phyloP scores from a whole-genome alignment of 2,329 filamentous ascomycete species.

The Paecilomyces niveus region DNA sequence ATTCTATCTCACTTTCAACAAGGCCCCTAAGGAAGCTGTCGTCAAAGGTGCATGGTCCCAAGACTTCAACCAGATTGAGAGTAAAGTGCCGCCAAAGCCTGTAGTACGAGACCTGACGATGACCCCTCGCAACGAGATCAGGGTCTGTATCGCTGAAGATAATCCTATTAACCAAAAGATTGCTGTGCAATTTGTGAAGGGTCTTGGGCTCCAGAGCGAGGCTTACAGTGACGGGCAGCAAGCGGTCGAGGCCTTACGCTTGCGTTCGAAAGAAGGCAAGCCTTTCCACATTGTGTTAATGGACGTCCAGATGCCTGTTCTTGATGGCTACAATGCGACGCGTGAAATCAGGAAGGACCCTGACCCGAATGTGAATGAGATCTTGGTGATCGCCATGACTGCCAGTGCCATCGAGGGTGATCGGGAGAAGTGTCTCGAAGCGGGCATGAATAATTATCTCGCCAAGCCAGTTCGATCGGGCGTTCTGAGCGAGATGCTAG shows the following conservation, averaged over 20 bases:
- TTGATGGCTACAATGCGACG: slow-evolving; percentile 89
- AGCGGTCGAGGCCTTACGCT: slow-evolving; percentile 76
- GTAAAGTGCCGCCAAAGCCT: slow-evolving; percentile 34
- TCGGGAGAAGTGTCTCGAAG: slow-evolving; percentile 87
- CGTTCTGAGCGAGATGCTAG: slow-evolving; percentile 76
- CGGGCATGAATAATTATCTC: slow-evolving; percentile 96
- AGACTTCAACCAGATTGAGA: slow-evolving; percentile 31
- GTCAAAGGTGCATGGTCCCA: slow-evolving; percentile 53
- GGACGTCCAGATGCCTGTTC: slow-evolving; percentile 93
- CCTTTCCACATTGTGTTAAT: slow-evolving; percentile 90
- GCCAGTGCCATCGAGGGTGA: slow-evolving; percentile 92
- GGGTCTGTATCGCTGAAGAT: slow-evolving; percentile 90
- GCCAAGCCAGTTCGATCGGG: slow-evolving; percentile 91
- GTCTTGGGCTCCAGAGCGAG: slow-evolving; percentile 78
- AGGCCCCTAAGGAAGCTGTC: slow-evolving; percentile 56
- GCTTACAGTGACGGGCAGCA: slow-evolving; percentile 86
- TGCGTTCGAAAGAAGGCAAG: slow-evolving; percentile 60
- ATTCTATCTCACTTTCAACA: slow-evolving; percentile 81
- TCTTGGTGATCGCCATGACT: slow-evolving; percentile 96
- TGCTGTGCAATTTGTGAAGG: slow-evolving; percentile 80
- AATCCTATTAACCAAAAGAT: slow-evolving; percentile 94
- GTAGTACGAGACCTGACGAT: slow-evolving; percentile 60
- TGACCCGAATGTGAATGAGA: slow-evolving; percentile 67
- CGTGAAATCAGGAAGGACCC: slow-evolving; percentile 71
- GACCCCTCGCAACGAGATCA: slow-evolving; percentile 69